phyloP scores from a whole-genome alignment of 257 asterid species.

The Solanum microdontum region DNA sequence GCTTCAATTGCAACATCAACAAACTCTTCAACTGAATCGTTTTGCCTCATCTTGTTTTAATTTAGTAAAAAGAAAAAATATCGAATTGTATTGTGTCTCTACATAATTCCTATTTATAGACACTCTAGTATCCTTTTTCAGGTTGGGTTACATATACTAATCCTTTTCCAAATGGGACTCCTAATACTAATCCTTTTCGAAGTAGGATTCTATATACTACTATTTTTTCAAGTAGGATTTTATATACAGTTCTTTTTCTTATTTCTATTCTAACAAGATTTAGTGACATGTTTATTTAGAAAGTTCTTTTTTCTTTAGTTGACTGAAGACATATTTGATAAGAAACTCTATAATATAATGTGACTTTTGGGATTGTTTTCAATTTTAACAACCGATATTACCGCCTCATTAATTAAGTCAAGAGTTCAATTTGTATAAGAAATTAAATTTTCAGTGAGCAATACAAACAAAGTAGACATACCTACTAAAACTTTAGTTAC shows the following conservation, averaged over 20 bases:
- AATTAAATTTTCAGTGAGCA: too few relatives aligned
- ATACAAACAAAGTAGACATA: too few relatives aligned
- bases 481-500: not conserved
- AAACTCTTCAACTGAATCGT: constrained; percentile 46
- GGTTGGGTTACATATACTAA: not conserved
- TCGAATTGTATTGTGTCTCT: too few relatives aligned
- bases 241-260: not conserved
- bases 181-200: not conserved
- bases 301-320: too few relatives aligned
- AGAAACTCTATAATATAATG: too few relatives aligned
- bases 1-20: constrained; percentile 50
- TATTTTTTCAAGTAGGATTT: not conserved
- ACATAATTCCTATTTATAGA: not conserved
- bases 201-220: not conserved
- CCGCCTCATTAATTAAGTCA: not conserved
- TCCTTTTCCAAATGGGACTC: not conserved
- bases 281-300: not conserved
- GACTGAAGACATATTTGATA: too few relatives aligned
- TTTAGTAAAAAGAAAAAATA: not conserved
- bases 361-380: not conserved
- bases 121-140: not conserved
- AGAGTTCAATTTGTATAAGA: not conserved
- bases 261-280: not conserved
- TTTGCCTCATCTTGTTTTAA: constrained; percentile 33
- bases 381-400: too few relatives aligned